Conservation (phyloP, 2,329 filamentous ascomycete genomes). For the Podosphaera aphanis region DNA sequence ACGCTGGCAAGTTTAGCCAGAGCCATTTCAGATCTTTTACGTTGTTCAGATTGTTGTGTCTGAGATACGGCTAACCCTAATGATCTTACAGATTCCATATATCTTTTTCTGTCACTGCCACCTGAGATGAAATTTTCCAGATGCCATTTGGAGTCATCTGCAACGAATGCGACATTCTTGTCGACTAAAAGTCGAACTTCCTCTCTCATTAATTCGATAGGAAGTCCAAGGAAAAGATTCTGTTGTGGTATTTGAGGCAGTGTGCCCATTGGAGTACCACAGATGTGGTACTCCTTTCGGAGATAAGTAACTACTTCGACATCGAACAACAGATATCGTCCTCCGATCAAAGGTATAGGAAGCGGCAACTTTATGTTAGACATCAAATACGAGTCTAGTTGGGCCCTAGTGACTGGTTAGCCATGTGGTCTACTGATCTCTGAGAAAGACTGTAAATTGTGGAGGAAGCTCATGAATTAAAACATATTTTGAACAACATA, state of each 20-base stretch:
- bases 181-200: constrained; percentile 66
- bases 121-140: constrained; percentile 34
- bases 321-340: constrained; percentile 77
- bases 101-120: constrained; percentile 33
- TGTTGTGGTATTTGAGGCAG: constrained; percentile 85
- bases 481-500: constrained; percentile 28
- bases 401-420: not conserved
- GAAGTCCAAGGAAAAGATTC: constrained; percentile 77
- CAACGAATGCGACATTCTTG: constrained; percentile 50
- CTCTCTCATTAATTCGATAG: constrained; percentile 73
- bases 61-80: constrained; percentile 24
- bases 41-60: constrained; percentile 14
- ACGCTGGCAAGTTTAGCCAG: constrained; percentile 11
- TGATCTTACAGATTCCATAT: constrained; percentile 30
- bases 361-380: constrained; percentile 27
- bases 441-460: not conserved
- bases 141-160: constrained; percentile 58
- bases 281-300: constrained; percentile 61
- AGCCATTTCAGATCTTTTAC: constrained; percentile 10
- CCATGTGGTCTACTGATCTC: no score
- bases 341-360: constrained; percentile 58
- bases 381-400: not conserved
- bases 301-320: constrained; percentile 55
- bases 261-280: constrained; percentile 65
- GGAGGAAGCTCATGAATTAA: constrained; percentile 21